phyloP scores from a whole-genome alignment of 164 flowering plant genomes.

The Stephania cephalantha region DNA sequence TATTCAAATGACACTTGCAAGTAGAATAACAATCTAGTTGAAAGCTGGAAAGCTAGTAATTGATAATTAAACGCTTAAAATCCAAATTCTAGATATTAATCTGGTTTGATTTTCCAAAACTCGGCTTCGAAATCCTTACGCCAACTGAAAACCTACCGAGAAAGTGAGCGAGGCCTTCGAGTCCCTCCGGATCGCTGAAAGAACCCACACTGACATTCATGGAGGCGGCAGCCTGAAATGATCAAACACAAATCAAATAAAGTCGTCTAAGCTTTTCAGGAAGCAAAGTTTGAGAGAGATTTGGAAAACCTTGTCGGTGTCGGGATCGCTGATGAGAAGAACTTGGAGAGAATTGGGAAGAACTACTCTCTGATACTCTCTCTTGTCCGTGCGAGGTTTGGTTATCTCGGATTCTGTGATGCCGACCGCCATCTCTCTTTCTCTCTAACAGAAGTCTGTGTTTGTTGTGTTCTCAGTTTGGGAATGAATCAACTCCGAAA shows the following conservation, averaged over 20 bases:
- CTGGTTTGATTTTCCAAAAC: neutral
- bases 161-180: slow-evolving; percentile 96
- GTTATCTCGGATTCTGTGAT: slow-evolving; percentile 38
- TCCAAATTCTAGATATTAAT: no score
- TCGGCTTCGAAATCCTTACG: neutral
- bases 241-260: neutral
- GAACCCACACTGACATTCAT: slow-evolving; percentile 84
- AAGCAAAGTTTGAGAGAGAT: neutral
- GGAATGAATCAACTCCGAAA: no score
- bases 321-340: slow-evolving; percentile 90
- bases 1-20: no score
- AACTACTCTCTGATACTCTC: slow-evolving; percentile 69
- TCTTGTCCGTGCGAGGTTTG: slow-evolving; percentile 76
- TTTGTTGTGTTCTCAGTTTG: no score
- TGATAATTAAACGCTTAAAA: no score
- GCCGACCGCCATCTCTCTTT: neutral
- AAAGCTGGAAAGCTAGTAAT: no score
- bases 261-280: no score
- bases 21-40: no score
- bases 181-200: slow-evolving; percentile 79
- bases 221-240: slow-evolving; percentile 73
- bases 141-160: slow-evolving; percentile 46
- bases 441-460: neutral
- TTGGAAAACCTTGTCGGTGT: slow-evolving; percentile 72
- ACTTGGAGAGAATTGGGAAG: slow-evolving; percentile 71